Base-by-base conservation (phyloP, 306 rosid species). In the Cicer arietinum region DNA sequence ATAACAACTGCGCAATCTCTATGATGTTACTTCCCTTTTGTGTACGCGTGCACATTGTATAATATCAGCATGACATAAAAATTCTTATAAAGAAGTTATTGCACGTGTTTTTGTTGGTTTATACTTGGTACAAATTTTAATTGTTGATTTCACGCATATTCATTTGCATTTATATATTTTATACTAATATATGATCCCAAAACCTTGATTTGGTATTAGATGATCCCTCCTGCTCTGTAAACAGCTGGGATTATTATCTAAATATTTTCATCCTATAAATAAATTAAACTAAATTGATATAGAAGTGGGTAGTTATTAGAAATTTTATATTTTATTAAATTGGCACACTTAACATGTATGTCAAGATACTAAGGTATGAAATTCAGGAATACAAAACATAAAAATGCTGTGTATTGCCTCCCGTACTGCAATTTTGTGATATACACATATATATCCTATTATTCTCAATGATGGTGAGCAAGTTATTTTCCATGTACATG, bases 81-180 rank as follows among this genome's bases (percentile, higher is more conserved):
- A 20, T 43, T 69, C 52, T 61, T 42, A 7, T 13, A 18, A 8
- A 10, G 40, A 71, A 72, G 43, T 41, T 73, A 59, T 67, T 67
- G 18, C 47, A 48, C 67, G 9, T 42, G 41, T 66, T 66, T 69
- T 61, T 51, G 44, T 52, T 75, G 77, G 59, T 75, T 64, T 20
- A 68, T 50, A 50, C 20, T 10, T 65, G 39, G n/a, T 18, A 45
- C 17, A 75, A 37, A 48, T 57, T 74, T 50, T 75, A 48, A 30
- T 52, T 35, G 52, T 42, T 50, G 37, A 68, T 51, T 69, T 69
- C 60, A 68, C 65, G 1, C 22, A n/a, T 17, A 43, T 75, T 61
- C 72, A 42, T 81, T 75, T 74, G 48, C 72, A 10, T 74, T 58
- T 22, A 25, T 58, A 58, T 10, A 58, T 25, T 25, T 59, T 12